These are phyloP conservation scores for Styphnolobium japonicum DNA, from an alignment of 306 rosid species.

Conservation along the genomic window DNA sequence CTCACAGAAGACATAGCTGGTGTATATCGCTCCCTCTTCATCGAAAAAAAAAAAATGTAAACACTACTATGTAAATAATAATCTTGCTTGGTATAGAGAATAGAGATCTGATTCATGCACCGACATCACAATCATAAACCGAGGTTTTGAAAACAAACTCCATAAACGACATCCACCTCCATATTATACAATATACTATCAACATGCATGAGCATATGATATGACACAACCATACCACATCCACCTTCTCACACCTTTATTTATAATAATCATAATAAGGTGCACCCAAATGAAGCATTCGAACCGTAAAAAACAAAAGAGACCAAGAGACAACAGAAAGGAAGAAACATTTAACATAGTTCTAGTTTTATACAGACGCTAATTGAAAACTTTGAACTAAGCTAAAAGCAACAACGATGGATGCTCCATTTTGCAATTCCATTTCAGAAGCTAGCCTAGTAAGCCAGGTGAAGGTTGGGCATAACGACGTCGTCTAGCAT, in stretches of 20 bases:
- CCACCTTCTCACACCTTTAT: neutral
- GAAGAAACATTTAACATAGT: neutral
- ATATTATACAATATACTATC: neutral
- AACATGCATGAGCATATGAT: neutral
- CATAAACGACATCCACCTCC: neutral
- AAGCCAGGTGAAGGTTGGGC: neutral
- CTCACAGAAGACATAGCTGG: no score
- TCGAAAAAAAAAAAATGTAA: no score
- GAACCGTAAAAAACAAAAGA: neutral
- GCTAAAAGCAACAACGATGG: neutral
- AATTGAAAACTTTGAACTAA: neutral
- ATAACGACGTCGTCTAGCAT: slow-evolving; percentile 48
- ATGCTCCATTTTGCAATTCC: neutral
- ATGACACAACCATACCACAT: neutral
- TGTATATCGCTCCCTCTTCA: no score
- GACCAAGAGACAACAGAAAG: neutral
- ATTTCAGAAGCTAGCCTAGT: neutral
- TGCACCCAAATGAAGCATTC: neutral
- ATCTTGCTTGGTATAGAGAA: neutral
- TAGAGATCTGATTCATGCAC: slow-evolving; percentile 17
- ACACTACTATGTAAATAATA: no score
- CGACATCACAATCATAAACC: neutral
- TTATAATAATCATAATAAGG: neutral
- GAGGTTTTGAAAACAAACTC: neutral
- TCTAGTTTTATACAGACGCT: neutral